Conservation (phyloP, 352 stramenopile species). For the Phytophthora boehmeriae region DNA sequence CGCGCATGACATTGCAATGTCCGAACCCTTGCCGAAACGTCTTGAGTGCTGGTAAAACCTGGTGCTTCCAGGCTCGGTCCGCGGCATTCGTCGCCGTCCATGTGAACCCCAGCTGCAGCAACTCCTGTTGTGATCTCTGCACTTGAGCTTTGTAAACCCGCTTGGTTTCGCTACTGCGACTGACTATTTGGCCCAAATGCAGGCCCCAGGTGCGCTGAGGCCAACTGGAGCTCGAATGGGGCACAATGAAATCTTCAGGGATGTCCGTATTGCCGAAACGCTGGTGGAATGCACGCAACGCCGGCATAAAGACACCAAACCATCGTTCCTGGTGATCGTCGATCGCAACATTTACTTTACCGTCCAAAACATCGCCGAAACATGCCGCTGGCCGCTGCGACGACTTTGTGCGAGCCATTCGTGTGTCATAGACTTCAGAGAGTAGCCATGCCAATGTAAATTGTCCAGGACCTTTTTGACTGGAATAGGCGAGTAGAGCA, state of each 20-base stretch:
- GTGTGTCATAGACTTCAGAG: not conserved
- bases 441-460: too few species aligned
- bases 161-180: slow-evolving; percentile 18
- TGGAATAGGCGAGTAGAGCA: too few species aligned
- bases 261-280: slow-evolving; percentile 21
- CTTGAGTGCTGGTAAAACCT: slow-evolving; percentile 27
- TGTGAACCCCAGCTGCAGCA: slow-evolving; percentile 22
- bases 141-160: slow-evolving; percentile 27
- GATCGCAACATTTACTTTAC: not conserved
- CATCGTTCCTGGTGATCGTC: slow-evolving; percentile 25
- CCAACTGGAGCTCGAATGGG: slow-evolving; percentile 18
- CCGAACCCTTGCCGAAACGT: slow-evolving; percentile 25
- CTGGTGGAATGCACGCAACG: slow-evolving; percentile 29
- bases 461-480: too few species aligned
- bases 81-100: slow-evolving; percentile 25
- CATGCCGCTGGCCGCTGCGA: not conserved
- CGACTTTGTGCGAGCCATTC: not conserved
- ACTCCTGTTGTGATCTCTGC: slow-evolving; percentile 16
- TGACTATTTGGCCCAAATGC: slow-evolving; percentile 30
- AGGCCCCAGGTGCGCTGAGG: slow-evolving; percentile 21
- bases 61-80: slow-evolving; percentile 27
- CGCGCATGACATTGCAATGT: slow-evolving; percentile 24
- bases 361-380: slow-evolving; percentile 30
- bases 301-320: slow-evolving; percentile 28
- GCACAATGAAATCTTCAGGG: slow-evolving; percentile 31